Base-by-base conservation (phyloP, 768 basidiomycete species). In the Pleurotus cornucopiae region DNA sequence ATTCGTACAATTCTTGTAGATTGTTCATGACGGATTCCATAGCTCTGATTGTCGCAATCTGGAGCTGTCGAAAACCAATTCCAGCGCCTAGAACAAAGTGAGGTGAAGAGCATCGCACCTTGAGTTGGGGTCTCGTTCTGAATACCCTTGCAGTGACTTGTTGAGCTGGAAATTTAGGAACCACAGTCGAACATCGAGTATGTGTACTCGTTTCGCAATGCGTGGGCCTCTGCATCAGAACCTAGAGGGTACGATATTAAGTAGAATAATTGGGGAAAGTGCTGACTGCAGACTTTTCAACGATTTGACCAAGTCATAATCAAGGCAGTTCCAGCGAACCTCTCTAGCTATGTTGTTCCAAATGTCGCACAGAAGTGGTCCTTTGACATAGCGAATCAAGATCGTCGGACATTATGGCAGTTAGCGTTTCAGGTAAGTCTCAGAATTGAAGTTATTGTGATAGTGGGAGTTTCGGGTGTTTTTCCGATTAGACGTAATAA, bases 151-250 rank as follows among this genome's bases (percentile, higher is more conserved):
- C 48, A 3, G 49, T 47, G 38, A 67, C 63, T 34, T 66, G 58
- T 65, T 62, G 14, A 68, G 56, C 20, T 74, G 67, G 56, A 67
- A 68, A 21, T 72, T 67, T 44, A 77, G 64, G 57, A 76, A 76
- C 73, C 76, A 76, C 9, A 71, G 72, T 2, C 72, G 69, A 18
- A 77, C 66, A 39, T 66, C 64, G 12, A 76, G 62, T n/a, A 64
- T 64, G 16, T 66, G 62, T 14, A 76, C 74, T 39, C 67, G 67
- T 16, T 46, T 23, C 0, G 71, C 73, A 38, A 73, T 65, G 3
- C 65, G 49, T 37, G 71, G 71, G 13, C 64, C 63, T 57, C 74
- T 74, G 34, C 4, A 51, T n/a, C 23, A 5, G 16, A 26, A 46
- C 16, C 20, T 25, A 21, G 5, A 45, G 11, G 39, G 51, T 45